Evolutionary conservation across 345 rosid species (phyloP).

Genomic region (Murraya koenigii): DNA sequence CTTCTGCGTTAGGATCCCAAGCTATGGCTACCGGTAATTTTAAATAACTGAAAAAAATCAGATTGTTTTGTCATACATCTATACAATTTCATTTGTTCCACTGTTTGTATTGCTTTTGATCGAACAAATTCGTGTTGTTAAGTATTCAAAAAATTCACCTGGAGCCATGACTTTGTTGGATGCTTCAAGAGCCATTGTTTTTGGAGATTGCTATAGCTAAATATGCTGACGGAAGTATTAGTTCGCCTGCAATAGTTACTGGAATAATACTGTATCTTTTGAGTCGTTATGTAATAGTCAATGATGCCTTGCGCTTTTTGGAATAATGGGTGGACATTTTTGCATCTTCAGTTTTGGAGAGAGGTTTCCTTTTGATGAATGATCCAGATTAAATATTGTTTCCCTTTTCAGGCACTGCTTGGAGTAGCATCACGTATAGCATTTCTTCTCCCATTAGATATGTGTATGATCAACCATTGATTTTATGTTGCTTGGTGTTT

Average conservation of each 20-base stretch:
- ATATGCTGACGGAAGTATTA: not conserved
- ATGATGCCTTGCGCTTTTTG: not conserved
- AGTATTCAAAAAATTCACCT: not conserved
- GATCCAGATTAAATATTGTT: not conserved
- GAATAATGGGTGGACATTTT: not conserved
- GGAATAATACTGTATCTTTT: not conserved
- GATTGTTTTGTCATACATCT: too few relatives aligned
- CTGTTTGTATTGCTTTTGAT: too few relatives aligned
- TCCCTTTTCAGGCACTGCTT: conserved; percentile 2
- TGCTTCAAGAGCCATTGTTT: not conserved
- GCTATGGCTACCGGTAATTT: conserved; percentile 39
- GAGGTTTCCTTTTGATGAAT: not conserved
- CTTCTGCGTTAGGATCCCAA: conserved; percentile 35
- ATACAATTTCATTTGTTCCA: too few relatives aligned
- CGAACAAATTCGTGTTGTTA: too few relatives aligned
- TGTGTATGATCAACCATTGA: not conserved
- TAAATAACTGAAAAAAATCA: not conserved
- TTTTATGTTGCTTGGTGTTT: not conserved
- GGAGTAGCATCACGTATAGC: conserved; percentile 1
- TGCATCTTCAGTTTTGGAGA: not conserved
- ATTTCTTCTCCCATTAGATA: not conserved
- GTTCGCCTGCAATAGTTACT: not conserved
- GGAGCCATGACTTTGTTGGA: not conserved
- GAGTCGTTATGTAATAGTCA: not conserved
- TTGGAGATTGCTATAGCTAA: not conserved